Evolutionary conservation across 495 filamentous ascomycete species (phyloP).

Genomic region (Daldinia bambusicola): DNA sequence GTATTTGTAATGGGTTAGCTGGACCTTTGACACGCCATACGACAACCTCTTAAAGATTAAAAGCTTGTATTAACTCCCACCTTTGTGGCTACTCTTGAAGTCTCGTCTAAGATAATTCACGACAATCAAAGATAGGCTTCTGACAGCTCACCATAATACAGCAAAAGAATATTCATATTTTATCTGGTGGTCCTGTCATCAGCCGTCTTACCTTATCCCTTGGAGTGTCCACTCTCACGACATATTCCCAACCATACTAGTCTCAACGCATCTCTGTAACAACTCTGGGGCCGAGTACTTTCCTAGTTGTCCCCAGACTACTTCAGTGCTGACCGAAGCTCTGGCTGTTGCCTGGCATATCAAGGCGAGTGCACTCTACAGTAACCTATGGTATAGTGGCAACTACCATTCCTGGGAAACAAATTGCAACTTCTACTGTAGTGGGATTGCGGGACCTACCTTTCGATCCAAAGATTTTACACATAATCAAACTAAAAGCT

Average conservation of each 20-base stretch:
- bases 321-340: neutral
- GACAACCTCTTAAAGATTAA: slow-evolving; percentile 24
- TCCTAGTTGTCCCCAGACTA: neutral
- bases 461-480: neutral
- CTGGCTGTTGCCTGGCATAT: neutral
- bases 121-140: slow-evolving; percentile 33
- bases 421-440: neutral
- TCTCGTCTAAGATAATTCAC: slow-evolving; percentile 40
- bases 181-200: slow-evolving; percentile 28
- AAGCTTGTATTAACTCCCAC: neutral
- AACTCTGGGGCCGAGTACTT: neutral
- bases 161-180: slow-evolving; percentile 36
- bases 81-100: slow-evolving; percentile 30
- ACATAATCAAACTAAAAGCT: neutral
- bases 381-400: neutral
- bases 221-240: slow-evolving; percentile 26
- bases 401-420: neutral
- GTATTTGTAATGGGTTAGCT: neutral
- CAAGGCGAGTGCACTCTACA: neutral
- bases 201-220: slow-evolving; percentile 14
- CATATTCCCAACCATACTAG: neutral
- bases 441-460: neutral
- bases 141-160: slow-evolving; percentile 31
- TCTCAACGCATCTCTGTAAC: neutral
- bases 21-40: slow-evolving; percentile 19